These are phyloP conservation scores for Solanum okadae DNA, from an alignment of 257 asterid genomes.

Conservation along the genomic window DNA sequence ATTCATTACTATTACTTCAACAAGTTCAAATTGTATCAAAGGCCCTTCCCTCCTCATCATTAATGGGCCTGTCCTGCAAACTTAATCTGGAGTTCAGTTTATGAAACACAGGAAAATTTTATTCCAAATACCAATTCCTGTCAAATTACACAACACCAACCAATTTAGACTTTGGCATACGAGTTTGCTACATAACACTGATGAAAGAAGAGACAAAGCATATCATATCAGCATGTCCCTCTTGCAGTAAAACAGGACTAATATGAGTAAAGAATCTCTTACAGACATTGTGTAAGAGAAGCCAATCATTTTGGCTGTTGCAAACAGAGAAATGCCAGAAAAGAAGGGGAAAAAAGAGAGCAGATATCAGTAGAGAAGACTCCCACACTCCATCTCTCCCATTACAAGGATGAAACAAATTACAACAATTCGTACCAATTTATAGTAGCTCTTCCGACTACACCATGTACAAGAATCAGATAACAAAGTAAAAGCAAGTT, in stretches of 20 bases:
- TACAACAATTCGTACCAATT: not conserved
- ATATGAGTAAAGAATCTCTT: not conserved
- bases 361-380: not conserved
- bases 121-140: too few species aligned
- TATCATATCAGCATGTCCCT: not conserved
- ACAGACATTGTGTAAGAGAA: too few species aligned
- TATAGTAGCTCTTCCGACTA: not conserved
- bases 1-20: not conserved
- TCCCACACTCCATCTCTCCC: not conserved
- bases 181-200: too few species aligned
- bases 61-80: too few species aligned
- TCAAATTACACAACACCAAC: too few species aligned
- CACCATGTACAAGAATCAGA: not conserved
- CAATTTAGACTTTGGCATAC: too few species aligned
- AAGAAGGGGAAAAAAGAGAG: not conserved
- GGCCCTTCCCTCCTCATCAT: not conserved
- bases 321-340: not conserved
- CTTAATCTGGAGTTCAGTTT: too few species aligned
- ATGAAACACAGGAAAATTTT: too few species aligned
- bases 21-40: not conserved
- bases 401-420: not conserved
- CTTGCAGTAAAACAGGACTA: not conserved
- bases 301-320: too few species aligned
- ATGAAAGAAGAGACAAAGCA: too few species aligned
- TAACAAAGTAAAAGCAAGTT: not conserved